Evolutionary conservation across 176 grass and related monocot genomes (phyloP), one percentile per base, ranked within the genome.

Genomic region (Avena atlantica): DNA sequence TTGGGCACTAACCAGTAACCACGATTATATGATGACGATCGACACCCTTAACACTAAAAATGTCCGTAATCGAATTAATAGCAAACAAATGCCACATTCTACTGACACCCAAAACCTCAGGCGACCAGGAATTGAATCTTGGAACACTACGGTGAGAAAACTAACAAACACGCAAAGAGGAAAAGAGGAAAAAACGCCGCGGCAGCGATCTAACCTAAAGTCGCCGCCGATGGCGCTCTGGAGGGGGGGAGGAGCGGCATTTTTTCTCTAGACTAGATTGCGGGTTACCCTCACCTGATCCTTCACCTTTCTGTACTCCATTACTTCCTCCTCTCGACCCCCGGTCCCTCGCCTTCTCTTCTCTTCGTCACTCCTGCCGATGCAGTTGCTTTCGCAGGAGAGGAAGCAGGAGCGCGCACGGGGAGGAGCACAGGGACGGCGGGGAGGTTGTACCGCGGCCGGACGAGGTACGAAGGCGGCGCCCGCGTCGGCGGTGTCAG

Each of bases 241-340:
- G 37, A 12, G 49, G 6, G 37, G 16, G 49, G 6, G 42, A 36
- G 48, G 0, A 13, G 4, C 12, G 25, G 6, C 27, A 29, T 57
- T 78, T 66, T 9, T 9, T 36, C 3, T 48, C 40, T 67, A 78
- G 51, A 51, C 40, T 67, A 78, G 51, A 51, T 47, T 76, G 19
- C 45, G 17, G n/a, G 44, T 11, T 66, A n/a, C 4, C 12, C 12
- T 67, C 62, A 94, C 92, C 92, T 91, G 89, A 45, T 94, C 89
- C 63, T 89, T 94, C 60, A 84, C 81, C 81, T 87, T 94, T 52
- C 89, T 86, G 60, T 91, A 87, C 86, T 91, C 89, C 92, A 94
- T 91, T 68, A 56, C 80, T 12, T 58, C 85, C 84, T 47, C 83
- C 63, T 34, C 63, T 66, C 5, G 63, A 8, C 25, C 63, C 55